Base-by-base conservation (phyloP, 2,329 filamentous ascomycete genomes). In the Fusarium miscanthi region DNA sequence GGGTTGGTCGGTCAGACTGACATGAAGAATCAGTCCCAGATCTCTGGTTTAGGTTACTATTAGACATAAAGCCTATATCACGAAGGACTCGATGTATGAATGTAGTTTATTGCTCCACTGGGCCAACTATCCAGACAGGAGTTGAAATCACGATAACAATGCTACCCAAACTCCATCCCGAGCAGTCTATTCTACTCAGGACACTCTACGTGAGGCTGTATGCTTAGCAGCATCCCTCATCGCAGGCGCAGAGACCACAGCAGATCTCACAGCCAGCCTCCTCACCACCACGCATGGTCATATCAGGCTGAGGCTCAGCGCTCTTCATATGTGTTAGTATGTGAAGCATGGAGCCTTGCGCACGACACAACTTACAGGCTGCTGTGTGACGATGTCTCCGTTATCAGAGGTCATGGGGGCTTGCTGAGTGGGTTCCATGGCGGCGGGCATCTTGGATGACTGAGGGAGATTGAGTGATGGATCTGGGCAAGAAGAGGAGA, bases 231-330 rank as follows among this genome's bases (percentile, higher is more conserved):
- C 84, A 85, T 27, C 74, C 76, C 72, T 85, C 84, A 2, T 85
- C 76, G 73, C 84, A 85, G 56, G 77, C 83, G 76, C 84, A 85
- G 66, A 85, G 81, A 63, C 84, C 83, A 66, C 84, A 85, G 80
- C 84, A 85, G 67, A 85, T 75, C 74, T 85, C 83, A 64, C 84
- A 85, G 41, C 84, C 84, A 40, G 82, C 84, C 68, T 85, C 84
- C 71, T 85, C 84, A 72, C 84, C 83, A 74, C 84, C 83, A 45
- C 83, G 81, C 62, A 85, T 80, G 68, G 75, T 78, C 79, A 85
- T 83, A 38, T 84, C 80, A 60, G 82, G 82, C 66, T 84, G 82
- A 58, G 84, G 84, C 74, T 85, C 82, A 42, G 78, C 67, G 54
- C 78, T 42, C 82, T 84, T 66, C 57, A 57, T 45, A 54, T 31